A percentile compares a stretch with the other conserved stretches of the same genome.
Conservation (phyloP, 139 green algal genomes). For the Nannochloris sp. region DNA sequence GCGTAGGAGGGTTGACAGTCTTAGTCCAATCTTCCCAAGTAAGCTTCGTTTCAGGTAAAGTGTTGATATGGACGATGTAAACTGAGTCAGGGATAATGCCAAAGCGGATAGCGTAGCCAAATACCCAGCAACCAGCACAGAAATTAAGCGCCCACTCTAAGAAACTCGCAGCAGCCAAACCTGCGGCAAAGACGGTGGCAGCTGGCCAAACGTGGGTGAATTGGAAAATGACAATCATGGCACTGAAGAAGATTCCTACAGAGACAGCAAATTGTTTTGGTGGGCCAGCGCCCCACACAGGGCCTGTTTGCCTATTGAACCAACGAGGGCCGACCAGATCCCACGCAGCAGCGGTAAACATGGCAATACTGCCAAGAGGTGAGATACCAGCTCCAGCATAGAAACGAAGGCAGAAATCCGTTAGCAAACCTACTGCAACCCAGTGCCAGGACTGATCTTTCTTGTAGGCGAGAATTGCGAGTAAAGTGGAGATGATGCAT, state of each 20-base stretch:
- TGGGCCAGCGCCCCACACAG: conserved; percentile 25
- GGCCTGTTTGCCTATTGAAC: conserved; percentile 2
- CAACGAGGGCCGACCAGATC: conserved; percentile 20
- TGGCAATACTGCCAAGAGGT: conserved; percentile 26
- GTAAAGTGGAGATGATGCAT: conserved; percentile 24
- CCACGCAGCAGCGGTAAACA: neutral
- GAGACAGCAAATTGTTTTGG: conserved; percentile 47
- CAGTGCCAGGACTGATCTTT: conserved; percentile 9
- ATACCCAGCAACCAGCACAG: conserved; percentile 41
- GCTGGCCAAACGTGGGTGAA: conserved; percentile 16
- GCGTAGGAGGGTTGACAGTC: conserved; percentile 11
- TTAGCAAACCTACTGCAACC: conserved; percentile 21
- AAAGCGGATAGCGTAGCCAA: conserved; percentile 31
- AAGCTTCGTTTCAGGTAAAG: conserved; percentile 29
- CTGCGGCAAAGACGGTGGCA: conserved; percentile 9
- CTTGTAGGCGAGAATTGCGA: conserved; percentile 22
- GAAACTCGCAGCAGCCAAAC: conserved; percentile 10
- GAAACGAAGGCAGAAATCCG: conserved; percentile 29
- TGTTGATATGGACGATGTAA: conserved; percentile 41
- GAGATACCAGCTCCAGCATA: conserved; percentile 22
- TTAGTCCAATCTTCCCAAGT: conserved; percentile 27
- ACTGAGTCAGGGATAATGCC: conserved; percentile 27
- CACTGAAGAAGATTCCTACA: conserved; percentile 15
- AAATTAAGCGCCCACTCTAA: conserved; percentile 44
- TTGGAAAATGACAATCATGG: conserved; percentile 16